Percentiles rank a stretch among this genome's conserved stretches.
Conservation (phyloP, 805 yeast genomes). For the Kodamaea restingae region DNA sequence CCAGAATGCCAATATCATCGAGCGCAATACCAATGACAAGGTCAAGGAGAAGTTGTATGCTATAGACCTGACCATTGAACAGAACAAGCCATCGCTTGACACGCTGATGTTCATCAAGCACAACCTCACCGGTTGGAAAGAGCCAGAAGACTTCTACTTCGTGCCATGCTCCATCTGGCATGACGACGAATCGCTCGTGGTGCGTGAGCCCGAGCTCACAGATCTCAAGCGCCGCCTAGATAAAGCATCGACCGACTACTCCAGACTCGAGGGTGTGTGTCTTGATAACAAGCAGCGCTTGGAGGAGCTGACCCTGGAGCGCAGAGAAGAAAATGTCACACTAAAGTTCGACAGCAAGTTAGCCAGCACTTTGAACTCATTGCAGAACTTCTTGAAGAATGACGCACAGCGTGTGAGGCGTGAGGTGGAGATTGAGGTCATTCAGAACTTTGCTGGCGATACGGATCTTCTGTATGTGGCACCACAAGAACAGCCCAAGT, state of each 20-base stretch:
- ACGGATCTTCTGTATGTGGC: conserved; percentile 60
- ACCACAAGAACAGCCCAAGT: conserved; percentile 50
- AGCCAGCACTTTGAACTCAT: conserved; percentile 45
- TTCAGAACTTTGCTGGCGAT: conserved; percentile 79
- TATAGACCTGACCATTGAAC: conserved; percentile 54
- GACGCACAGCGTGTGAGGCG: conserved; percentile 71
- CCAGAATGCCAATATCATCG: conserved; percentile 58
- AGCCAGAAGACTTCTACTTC: conserved; percentile 80
- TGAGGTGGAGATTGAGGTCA: conserved; percentile 88
- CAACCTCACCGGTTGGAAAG: conserved; percentile 70
- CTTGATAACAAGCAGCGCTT: conserved; percentile 47
- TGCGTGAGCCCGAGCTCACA: conserved; percentile 54
- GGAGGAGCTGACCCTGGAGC: conserved; percentile 38
- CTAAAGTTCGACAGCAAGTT: conserved; percentile 52
- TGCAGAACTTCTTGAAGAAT: conserved; percentile 62
- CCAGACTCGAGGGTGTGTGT: conserved; percentile 39
- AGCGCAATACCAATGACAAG: conserved; percentile 44
- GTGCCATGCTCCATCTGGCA: conserved; percentile 95
- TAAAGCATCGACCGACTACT: conserved; percentile 33
- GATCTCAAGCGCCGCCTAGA: conserved; percentile 53
- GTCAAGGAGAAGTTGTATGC: conserved; percentile 48
- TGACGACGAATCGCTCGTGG: conserved; percentile 78
- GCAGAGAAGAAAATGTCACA: conserved; percentile 39
- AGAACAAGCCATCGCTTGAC: conserved; percentile 72
- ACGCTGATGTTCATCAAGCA: conserved; percentile 91